Base-by-base conservation (phyloP, 1,284 basidiomycete genomes). In the Fomitopsis schrenkii region DNA sequence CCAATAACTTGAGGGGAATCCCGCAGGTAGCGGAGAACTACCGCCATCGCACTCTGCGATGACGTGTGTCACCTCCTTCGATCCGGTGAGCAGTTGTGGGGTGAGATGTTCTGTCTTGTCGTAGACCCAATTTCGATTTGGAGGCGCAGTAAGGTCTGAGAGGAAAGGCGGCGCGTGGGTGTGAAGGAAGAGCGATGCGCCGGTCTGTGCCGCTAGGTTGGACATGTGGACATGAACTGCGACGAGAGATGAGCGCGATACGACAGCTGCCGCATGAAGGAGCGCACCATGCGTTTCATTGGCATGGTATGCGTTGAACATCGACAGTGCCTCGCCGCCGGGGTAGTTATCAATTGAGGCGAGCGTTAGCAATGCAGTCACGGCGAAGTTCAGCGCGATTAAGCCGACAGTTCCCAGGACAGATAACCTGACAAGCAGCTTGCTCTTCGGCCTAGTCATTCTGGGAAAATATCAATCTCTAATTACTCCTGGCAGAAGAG, bases 131-230 rank as follows among this genome's bases (percentile, higher is more conserved):
- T 69, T 62, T 5, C 66, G 63, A 38, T 60, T 66, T 12, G 53
- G 57, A 15, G 57, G 61, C 56, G 65, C 44, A 46, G 63, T 57
- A 19, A 72, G 57, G 61, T 64, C 61, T 44, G 70, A 46, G 48
- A 75, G 66, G 61, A 79, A 80, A 0, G 89, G 87, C 5, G 83
- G 78, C 0, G 85, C 73, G 63, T 91, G 80, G 14, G 83, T 78
- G 62, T 95, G 93, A 6, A 91, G 86, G 79, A 97, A 97, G 52
- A 95, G 84, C 0, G 93, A 93, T 4, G 94, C 92, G 9, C 97
- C 96, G 0, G 93, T 95, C 77, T 97, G 95, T 0, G 93, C 89
- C 1, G 93, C 90, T 35, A 92, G 82, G 65, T 94, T 92, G 63
- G 85, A 88, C 57, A 95, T 85, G 71, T 95, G 91, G 2, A 93